Evolutionary conservation across 768 basidiomycete species (phyloP), one percentile per base, ranked within the genome.

Genomic region (Russula compacta): DNA sequence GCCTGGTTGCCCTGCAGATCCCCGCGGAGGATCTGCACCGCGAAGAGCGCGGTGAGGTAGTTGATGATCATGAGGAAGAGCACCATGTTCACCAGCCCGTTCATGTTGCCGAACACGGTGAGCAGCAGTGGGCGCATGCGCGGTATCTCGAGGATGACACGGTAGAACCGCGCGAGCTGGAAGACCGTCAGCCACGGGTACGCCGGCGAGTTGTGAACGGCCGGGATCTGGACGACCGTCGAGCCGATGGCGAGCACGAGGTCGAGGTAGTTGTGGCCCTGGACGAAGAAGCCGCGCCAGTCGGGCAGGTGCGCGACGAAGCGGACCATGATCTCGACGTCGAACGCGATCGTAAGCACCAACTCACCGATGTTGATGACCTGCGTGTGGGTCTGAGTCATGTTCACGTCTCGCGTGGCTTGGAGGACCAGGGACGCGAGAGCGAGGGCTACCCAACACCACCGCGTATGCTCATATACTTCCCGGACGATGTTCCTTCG

Each of bases 131-230:
- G 89, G 64, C 83, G 87, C 92, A 97, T 97, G 58, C 91, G 77
- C 0, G 94, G 95, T 19, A 97, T 82, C 51, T 86, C 88, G 53
- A 98, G 71, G 67, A 98, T 92, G 48, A 97, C 91, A 2, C 95
- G 79, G 71, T 98, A 97, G 75, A 95, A 98, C 67, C 95, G 78
- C 66, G 78, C 77, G 14, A 97, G 76, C 70, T 92, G 90, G 67
- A 98, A 89, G 35, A 89, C 79, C 3, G 91, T 95, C 65, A 97
- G 79, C 95, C 95, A 98, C 0, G 86, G 81, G 68, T 95, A 95
- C 3, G 84, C 76, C 7, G 67, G 60, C 6, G 86, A 85, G 9
- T 78, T 62, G 56, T 81, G 79, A 24, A 98, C 85, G 15, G 69
- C 78, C 0, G 95, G 95, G 35, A 97, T 86, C 70, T 95, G 92